Base-by-base conservation (phyloP, 192 early-diverging fungal species). In the Podila verticillata region DNA sequence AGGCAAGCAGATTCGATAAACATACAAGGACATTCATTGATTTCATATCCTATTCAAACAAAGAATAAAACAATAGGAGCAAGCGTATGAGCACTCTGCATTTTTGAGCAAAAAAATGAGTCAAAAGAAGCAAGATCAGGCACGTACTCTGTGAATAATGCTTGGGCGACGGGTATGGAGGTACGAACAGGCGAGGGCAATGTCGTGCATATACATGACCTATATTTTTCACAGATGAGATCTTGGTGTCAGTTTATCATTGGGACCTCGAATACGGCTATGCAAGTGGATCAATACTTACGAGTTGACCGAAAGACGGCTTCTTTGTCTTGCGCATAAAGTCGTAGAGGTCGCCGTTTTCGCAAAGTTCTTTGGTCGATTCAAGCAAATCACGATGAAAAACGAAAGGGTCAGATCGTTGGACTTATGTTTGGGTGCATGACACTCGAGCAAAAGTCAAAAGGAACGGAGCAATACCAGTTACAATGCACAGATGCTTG, bases 201-300 rank as follows among this genome's bases (percentile, higher is more conserved):
- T 92, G 58, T 93, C 91, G 65, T 93, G 91, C 92, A 93, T 93
- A 31, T 88, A 92, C 89, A 89, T 92, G 51, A 91, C 88, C 86
- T 86, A 63, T n/a, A n/a, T n/a, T n/a, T 31, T 8, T 47, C 9
- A 49, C 19, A 65, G 22, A 47, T 34, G 35, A 34, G 12, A 32
- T 36, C 22, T 5, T 36, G 22, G 15, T 17, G 13, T 44, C 39
- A 44, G 39, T 0, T 15, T 17, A 2, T 44, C n/a, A n/a, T 44
- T 44, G 39, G 39, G 15, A 44, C 12, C 39, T 44, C 39, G 0
- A 4, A 64, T 64, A 28, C 1, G 39, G 32, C 10, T 35, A 30
- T 48, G 24, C 57, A 59, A 57, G 34, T 47, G 8, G 20, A 19
- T 58, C 2, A 5, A 15, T 2, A 61, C 68, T 51, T 73, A 86